Evolutionary conservation across 257 asterid genomes (phyloP), one percentile per base, ranked within the genome.

Genomic region (Hygrophila difformis): DNA sequence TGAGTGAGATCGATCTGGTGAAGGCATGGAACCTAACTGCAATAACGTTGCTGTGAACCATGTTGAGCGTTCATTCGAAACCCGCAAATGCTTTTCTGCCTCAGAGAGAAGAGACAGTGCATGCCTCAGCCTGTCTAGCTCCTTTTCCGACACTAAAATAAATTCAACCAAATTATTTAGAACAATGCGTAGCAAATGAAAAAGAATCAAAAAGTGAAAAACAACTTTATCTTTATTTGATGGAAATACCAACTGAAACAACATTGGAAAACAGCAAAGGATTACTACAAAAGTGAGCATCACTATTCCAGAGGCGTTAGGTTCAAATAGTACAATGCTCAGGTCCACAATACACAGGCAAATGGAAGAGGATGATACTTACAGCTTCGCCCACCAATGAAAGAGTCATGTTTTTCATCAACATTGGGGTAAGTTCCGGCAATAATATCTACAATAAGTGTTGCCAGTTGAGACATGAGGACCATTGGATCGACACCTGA

Each of bases 41-140:
- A 91, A 65, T n/a, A 91, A 64, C 31, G 99, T 91, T 53, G 95
- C 98, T 1, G 94, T 86, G 78, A 91, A 91, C 96, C 98, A 91
- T 20, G 98, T 91, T 19, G 98, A 82, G 35, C 93, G 85, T 55
- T 86, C 98, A 26, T 72, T 73, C 39, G 98, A 82, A 51, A 71
- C 82, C 59, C 98, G 67, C 47, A 86, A 71, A 51, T 82, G 99
- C 71, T 80, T 91, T 67, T 91, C 96, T 8, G 96, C 85, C 51
- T 91, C 99, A 3, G 96, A 86, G 43, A 91, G 94, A 59, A 91
- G 86, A 36, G 69, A 65, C 60, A 86, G 51, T 11, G 94, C 95
- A 40, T 80, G 93, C 78, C 80, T 86, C 61, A 91, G 74, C 56
- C 88, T 71, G 50, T 77, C 87, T 51, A 86, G 16, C 65, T 91